Conservation (phyloP, 1,284 basidiomycete species). For the Polyporus tsugae region DNA sequence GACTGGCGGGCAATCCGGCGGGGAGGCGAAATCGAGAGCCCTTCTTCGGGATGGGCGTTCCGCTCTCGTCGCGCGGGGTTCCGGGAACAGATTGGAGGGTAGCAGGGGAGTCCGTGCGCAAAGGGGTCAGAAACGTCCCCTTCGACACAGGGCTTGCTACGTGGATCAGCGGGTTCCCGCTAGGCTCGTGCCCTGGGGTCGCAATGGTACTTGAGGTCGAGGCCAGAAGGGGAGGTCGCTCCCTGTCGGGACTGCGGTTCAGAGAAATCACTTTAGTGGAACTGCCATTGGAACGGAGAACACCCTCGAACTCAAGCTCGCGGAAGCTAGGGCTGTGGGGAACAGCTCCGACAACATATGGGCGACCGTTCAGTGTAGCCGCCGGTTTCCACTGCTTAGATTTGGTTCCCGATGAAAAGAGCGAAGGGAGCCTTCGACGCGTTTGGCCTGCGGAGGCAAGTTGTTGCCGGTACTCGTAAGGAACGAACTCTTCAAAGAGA, state of each 20-base stretch:
- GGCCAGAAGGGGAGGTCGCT: constrained; percentile 31
- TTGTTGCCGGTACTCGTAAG: constrained; percentile 83
- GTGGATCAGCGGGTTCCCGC: constrained; percentile 22
- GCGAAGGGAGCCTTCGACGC: constrained; percentile 46
- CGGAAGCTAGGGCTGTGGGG: constrained; percentile 66
- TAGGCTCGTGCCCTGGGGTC: constrained; percentile 27
- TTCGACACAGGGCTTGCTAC: constrained; percentile 21
- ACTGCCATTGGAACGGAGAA: constrained; percentile 62
- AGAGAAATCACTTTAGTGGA: constrained; percentile 71
- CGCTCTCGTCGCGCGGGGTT: constrained; percentile 25
- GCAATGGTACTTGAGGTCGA: constrained; percentile 28
- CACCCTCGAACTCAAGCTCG: constrained; percentile 83
- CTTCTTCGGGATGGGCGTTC: constrained; percentile 31
- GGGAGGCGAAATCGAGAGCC: constrained; percentile 65
- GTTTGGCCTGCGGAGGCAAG: constrained; percentile 54
- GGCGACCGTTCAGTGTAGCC: constrained; percentile 78
- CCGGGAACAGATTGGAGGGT: constrained; percentile 7
- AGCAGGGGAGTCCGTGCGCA: constrained; percentile 28
- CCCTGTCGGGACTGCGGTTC: constrained; percentile 35
- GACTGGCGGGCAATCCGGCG: constrained; percentile 57
- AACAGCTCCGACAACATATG: constrained; percentile 75
- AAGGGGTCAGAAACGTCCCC: constrained; percentile 24
- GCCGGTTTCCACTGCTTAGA: constrained; percentile 78
- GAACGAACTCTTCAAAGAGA: constrained; percentile 90
- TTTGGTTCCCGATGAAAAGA: constrained; percentile 46